Evolutionary conservation across 2,329 filamentous ascomycete species (phyloP).

Genomic region (Phyllosticta ampelicida): DNA sequence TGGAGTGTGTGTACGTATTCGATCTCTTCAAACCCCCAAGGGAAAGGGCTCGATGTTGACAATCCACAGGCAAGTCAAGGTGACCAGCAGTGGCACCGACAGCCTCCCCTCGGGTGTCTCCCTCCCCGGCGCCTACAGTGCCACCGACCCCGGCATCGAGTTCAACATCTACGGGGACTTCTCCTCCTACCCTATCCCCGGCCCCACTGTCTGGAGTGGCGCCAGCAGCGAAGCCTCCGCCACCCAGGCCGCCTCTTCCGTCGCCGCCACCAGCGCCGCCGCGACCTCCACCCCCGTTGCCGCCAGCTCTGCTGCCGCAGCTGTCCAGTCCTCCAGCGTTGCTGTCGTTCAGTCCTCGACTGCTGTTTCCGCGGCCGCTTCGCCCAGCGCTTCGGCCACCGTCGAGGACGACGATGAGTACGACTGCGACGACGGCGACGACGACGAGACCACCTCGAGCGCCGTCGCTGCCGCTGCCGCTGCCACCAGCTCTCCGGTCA

Average conservation of each 20-base stretch:
- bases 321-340: conserved; percentile 13
- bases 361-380: conserved; percentile 8
- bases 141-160: conserved; percentile 29
- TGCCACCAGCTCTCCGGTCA: conserved; percentile 10
- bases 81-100: conserved; percentile 1
- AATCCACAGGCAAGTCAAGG: background rate
- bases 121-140: conserved; percentile 34
- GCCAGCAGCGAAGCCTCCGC: conserved; percentile 12
- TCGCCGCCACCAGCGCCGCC: conserved; percentile 14
- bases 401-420: background rate
- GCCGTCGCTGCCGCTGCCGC: conserved; percentile 9
- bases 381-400: background rate
- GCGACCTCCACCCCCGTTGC: conserved; percentile 11
- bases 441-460: conserved; percentile 10
- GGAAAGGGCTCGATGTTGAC: no score
- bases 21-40: background rate
- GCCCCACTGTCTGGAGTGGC: conserved; percentile 30
- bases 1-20: conserved; percentile 26
- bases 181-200: conserved; percentile 32
- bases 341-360: conserved; percentile 12
- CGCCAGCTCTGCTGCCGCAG: conserved; percentile 10
- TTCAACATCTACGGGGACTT: conserved; percentile 32
- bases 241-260: conserved; percentile 13
- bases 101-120: conserved; percentile 32
- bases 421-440: conserved; percentile 12